Evolutionary conservation across 1,284 basidiomycete genomes (phyloP).

Genomic region (Testicularia cyperi): DNA sequence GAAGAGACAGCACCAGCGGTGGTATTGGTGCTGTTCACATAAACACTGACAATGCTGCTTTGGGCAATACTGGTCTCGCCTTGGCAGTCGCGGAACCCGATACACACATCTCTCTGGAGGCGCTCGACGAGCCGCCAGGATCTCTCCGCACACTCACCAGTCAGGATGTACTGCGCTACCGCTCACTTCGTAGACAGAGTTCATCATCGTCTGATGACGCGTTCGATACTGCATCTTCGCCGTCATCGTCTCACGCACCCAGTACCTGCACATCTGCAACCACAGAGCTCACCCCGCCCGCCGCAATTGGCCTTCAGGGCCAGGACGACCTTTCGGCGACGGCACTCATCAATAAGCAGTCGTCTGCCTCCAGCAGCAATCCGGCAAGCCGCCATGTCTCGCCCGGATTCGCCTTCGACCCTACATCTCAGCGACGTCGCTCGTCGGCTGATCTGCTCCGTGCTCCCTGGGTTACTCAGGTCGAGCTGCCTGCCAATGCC

Average conservation of each 20-base stretch:
- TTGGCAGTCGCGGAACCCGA: too few species aligned
- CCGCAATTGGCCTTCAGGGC: too few species aligned
- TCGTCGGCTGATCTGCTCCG: neutral
- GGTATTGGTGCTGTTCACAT: too few species aligned
- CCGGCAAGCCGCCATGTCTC: constrained; percentile 10
- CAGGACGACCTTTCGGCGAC: too few species aligned
- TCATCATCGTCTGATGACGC: constrained; percentile 33
- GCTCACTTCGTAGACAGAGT: constrained; percentile 23
- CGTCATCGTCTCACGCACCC: constrained; percentile 22
- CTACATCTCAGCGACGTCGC: too few species aligned
- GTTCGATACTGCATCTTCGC: constrained; percentile 30
- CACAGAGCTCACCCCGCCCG: constrained; percentile 33
- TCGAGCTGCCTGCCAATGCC: constrained; percentile 43
- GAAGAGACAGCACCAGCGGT: too few species aligned
- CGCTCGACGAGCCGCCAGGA: neutral
- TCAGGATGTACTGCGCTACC: constrained; percentile 26
- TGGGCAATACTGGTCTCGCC: too few species aligned
- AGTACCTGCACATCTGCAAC: constrained; percentile 37
- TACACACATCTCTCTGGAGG: too few species aligned
- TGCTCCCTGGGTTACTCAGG: constrained; percentile 20
- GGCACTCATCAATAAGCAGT: too few species aligned
- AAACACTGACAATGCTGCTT: too few species aligned
- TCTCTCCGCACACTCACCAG: constrained; percentile 16
- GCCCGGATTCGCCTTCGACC: constrained; percentile 8
- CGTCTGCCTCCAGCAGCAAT: neutral